Evolutionary conservation across 2,329 filamentous ascomycete genomes (phyloP), one percentile per base, ranked within the genome.

Genomic region (Gremmenia infestans): DNA sequence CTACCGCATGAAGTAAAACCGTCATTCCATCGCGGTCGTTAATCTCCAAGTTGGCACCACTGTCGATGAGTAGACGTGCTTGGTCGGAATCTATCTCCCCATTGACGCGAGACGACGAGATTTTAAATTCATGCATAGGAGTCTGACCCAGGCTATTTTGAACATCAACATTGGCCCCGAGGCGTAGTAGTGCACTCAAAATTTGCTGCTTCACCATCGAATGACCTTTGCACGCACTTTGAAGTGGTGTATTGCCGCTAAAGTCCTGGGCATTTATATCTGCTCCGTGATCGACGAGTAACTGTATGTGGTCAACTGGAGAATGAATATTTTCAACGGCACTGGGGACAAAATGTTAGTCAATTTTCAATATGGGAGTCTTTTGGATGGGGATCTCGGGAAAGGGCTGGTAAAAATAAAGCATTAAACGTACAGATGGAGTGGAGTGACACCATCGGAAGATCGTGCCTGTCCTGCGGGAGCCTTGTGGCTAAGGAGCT

Each of bases 271-370:
- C 47, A 25, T 65, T 67, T 3, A 66, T 64, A 60, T 71, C 62
- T 7, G 70, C 72, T 2, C 71, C 70, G 23, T 68, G 63, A 12
- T 67, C 50, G 2, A 73, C 50, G 23, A 74, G 57, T 0, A 61
- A 46, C 8, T 54, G 48, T 0, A 71, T 55, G 5, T 65, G 54
- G 1, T 57, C 56, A 3, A 60, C 15, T 40, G 37, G 37, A 15
- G 37, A 15, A 15, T 40, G 37, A 2, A 40, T 40, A 40, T 40
- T 40, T 9, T 40, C 37, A 7, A 40, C 3, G 14, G 37, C 37
- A 17, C 37, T 40, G 37, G 14, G n/a, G n/a, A 7, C 37, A 40
- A 40, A 40, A n/a, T 9, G 37, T 40, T 17, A 40, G 37, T 3
- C n/a, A 40, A 40, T 15, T 5, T 40, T 9, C 28, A 32, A 32